Evolutionary conservation across 345 rosid species (phyloP), one percentile per base, ranked within the genome.

Genomic region (Lumnitzera littorea): DNA sequence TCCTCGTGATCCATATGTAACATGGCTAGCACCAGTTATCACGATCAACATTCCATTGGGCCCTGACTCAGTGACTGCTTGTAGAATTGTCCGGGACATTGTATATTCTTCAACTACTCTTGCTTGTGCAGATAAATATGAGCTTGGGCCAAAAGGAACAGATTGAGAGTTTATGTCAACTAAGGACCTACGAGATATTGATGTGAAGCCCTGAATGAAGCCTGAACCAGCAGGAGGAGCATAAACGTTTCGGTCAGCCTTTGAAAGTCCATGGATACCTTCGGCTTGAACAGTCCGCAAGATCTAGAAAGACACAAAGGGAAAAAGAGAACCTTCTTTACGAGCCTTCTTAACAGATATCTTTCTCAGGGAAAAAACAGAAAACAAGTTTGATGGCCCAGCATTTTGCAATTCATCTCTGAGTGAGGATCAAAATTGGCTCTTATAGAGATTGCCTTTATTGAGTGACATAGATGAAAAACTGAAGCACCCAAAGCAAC

Each of bases 151-250:
- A 71, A 86, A 86, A 8, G 95, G 90, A 67, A 71, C 82, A 15
- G 72, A 67, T 2, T 70, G 73, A 61, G 76, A 73, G 61, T 80
- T 80, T 63, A 77, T 43, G 55, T 86, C 89, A 51, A 72, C 67
- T 15, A 70, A 68, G 15, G 91, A 77, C 66, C 79, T 76, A 60
- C 79, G 90, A 3, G 91, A 86, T 63, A 81, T 78, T 63, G 91
- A 78, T 58, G 82, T 76, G 69, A 84, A 83, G 66, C 98, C 98
- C 64, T 95, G 83, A 71, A 86, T 82, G 72, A 86, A 86, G 47
- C 98, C 96, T 0, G 92, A 88, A 75, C 96, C 96, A 50, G 86
- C 95, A 55, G 95, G 95, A 64, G 96, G 96, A 69, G 84, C 77
- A 74, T 84, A 86, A 36, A 65, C 53, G 76, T 76, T 88, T 53